Percentiles rank a stretch among this genome's conserved stretches.
phyloP scores from a whole-genome alignment of 129 eudicot species.

The Apium graveolens region DNA sequence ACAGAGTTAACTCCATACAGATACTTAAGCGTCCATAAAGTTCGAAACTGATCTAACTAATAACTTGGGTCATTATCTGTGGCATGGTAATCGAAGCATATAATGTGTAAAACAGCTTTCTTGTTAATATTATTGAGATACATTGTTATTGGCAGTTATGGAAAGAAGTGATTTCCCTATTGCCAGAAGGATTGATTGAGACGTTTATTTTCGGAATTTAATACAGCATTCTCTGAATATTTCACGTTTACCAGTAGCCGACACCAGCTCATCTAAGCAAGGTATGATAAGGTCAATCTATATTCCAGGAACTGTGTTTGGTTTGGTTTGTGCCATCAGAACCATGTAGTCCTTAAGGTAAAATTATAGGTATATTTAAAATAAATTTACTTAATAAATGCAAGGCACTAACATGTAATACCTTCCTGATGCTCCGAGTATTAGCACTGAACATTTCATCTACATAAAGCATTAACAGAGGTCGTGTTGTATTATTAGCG shows the following conservation, averaged over 20 bases:
- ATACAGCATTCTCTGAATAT: background rate
- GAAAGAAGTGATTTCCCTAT: background rate
- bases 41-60: background rate
- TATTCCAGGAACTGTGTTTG: background rate
- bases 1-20: background rate
- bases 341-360: background rate
- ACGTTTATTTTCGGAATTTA: background rate
- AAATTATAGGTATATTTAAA: background rate
- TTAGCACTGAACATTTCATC: background rate
- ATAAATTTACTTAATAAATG: background rate
- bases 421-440: background rate
- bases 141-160: background rate
- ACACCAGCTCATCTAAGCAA: background rate
- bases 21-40: background rate
- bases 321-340: background rate
- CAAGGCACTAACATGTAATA: background rate
- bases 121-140: background rate
- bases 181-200: background rate
- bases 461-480: background rate
- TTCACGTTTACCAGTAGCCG: background rate
- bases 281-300: background rate
- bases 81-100: background rate
- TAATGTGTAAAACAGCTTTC: background rate
- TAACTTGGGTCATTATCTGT: background rate
- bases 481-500: background rate